Evolutionary conservation across 306 rosid genomes (phyloP).

Genomic region (Malus orientalis): DNA sequence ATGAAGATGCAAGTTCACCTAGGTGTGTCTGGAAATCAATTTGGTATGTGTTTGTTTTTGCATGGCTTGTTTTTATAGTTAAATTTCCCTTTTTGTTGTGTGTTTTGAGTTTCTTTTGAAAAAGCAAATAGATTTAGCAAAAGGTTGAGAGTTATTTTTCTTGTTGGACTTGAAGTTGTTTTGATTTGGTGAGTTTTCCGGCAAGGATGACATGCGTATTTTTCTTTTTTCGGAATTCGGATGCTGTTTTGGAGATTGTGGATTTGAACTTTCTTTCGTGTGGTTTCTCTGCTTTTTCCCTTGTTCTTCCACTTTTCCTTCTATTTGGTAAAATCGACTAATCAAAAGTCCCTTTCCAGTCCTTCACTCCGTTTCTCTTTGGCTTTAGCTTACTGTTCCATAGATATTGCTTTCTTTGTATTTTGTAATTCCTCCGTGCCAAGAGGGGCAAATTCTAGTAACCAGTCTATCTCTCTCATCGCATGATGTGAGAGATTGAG

Average conservation of each 20-base stretch:
- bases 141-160: neutral
- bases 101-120: neutral
- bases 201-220: neutral
- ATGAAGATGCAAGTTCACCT: neutral
- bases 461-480: neutral
- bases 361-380: neutral
- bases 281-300: conserved; percentile 7
- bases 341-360: neutral
- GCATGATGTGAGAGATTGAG: neutral
- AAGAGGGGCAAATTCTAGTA: neutral
- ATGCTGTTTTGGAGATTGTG: neutral
- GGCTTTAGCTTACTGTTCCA: neutral
- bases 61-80: neutral
- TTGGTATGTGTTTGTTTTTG: neutral
- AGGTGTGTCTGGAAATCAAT: neutral
- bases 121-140: neutral
- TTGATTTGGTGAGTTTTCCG: neutral
- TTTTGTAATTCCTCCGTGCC: neutral
- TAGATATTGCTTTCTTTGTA: neutral
- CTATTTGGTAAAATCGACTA: neutral
- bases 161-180: neutral
- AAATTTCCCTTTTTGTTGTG: neutral
- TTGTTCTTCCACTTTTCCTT: neutral
- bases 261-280: neutral
- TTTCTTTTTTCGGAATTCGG: neutral